A percentile compares a stretch with the other conserved stretches of the same genome.
These are phyloP conservation scores for Juglanconis juglandina DNA, from an alignment of 2,329 filamentous ascomycete genomes.

Conservation along the genomic window DNA sequence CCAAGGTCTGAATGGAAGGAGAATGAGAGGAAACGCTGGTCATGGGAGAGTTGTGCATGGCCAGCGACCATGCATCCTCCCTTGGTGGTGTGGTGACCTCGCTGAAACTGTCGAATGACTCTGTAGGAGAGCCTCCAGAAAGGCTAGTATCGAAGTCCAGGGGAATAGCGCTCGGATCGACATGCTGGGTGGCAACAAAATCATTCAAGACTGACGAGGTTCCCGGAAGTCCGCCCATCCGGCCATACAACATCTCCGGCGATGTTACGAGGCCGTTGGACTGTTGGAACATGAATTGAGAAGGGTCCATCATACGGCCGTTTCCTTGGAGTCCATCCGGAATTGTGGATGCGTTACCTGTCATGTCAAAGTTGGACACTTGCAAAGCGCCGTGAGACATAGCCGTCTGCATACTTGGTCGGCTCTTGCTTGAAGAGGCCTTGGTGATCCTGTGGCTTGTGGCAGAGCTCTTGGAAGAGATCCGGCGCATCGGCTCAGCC, in stretches of 20 bases:
- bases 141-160: slow-evolving; percentile 50
- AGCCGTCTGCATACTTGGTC: slow-evolving; percentile 43
- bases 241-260: slow-evolving; percentile 49
- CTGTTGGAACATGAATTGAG: slow-evolving; percentile 51
- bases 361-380: slow-evolving; percentile 49
- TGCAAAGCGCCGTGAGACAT: slow-evolving; percentile 47
- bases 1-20: slow-evolving; percentile 12
- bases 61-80: slow-evolving; percentile 47
- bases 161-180: slow-evolving; percentile 55
- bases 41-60: slow-evolving; percentile 39
- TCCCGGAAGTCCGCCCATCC: slow-evolving; percentile 42
- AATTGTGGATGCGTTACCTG: slow-evolving; percentile 46
- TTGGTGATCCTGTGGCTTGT: slow-evolving; percentile 43
- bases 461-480: slow-evolving; percentile 41
- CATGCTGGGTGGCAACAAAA: slow-evolving; percentile 45
- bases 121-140: slow-evolving; percentile 47
- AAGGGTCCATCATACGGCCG: slow-evolving; percentile 43
- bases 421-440: slow-evolving; percentile 39
- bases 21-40: slow-evolving; percentile 28
- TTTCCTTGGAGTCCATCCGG: slow-evolving; percentile 37
- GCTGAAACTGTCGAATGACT: slow-evolving; percentile 52
- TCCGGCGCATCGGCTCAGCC: slow-evolving; percentile 43
- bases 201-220: slow-evolving; percentile 44
- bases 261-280: slow-evolving; percentile 44
- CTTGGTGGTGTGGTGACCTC: slow-evolving; percentile 51